Percentiles rank a stretch among this genome's conserved stretches.
phyloP scores from a whole-genome alignment of 352 stramenopile genomes.

The Achlya hypogyna region DNA sequence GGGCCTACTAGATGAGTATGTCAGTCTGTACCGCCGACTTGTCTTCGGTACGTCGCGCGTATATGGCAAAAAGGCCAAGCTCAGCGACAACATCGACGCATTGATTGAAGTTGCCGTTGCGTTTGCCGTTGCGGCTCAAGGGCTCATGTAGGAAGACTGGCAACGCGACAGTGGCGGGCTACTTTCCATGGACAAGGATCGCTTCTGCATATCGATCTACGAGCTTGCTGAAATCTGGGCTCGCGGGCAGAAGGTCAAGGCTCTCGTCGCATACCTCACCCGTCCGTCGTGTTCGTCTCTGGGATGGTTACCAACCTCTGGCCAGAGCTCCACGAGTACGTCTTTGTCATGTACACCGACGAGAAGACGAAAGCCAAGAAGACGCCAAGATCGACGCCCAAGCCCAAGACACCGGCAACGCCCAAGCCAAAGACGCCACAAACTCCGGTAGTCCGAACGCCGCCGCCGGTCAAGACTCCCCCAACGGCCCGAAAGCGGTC shows the following conservation, averaged over 20 bases:
- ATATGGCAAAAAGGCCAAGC: constrained; percentile 16
- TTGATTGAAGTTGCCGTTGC: constrained; percentile 11
- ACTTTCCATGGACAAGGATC: constrained; percentile 16
- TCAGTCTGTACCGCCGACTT: constrained; percentile 19
- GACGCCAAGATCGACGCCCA: neutral
- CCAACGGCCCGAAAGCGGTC: neutral
- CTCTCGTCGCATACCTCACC: constrained; percentile 12
- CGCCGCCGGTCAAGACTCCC: neutral
- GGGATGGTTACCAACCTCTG: neutral
- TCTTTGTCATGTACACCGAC: constrained; percentile 15
- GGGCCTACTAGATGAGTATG: constrained; percentile 13
- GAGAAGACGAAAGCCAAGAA: constrained; percentile 5
- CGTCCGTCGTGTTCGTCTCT: no score
- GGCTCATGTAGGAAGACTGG: constrained; percentile 15
- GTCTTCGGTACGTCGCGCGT: constrained; percentile 18
- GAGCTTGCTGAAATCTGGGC: constrained; percentile 19
- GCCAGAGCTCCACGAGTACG: constrained; percentile 9
- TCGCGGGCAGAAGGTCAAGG: constrained; percentile 5
- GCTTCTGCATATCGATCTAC: constrained; percentile 15
- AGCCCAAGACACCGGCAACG: neutral
- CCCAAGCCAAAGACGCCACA: neutral
- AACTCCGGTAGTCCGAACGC: neutral
- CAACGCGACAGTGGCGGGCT: constrained; percentile 14
- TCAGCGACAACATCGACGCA: constrained; percentile 9
- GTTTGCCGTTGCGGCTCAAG: neutral